Conservation (phyloP, 768 basidiomycete genomes). For the Russula brevipes region DNA sequence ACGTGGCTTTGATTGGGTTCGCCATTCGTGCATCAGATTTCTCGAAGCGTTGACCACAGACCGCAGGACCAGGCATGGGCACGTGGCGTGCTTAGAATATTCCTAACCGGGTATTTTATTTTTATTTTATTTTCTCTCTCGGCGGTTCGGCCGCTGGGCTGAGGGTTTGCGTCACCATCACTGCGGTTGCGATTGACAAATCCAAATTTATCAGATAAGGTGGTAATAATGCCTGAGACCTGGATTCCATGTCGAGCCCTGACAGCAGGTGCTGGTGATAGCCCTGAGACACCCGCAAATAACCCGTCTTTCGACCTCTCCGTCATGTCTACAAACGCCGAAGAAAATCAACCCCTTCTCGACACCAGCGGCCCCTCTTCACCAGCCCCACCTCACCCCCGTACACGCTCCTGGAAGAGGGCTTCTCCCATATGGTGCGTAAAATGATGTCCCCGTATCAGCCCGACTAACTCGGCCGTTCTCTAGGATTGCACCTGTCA, state of each 20-base stretch:
- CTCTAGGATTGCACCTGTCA: slow-evolving; percentile 24
- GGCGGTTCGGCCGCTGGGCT: too few species aligned
- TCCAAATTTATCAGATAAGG: too few species aligned
- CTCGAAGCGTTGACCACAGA: not conserved
- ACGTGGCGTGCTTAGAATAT: too few species aligned
- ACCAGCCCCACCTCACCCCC: not conserved
- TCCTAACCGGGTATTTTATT: too few species aligned
- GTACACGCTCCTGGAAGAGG: slow-evolving; percentile 7
- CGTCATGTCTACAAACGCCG: not conserved
- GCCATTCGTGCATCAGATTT: not conserved
- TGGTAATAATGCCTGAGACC: too few species aligned
- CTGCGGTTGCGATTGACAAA: too few species aligned
- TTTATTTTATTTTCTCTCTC: too few species aligned
- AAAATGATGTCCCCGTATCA: not conserved
- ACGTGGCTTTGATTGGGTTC: slow-evolving; percentile 21
- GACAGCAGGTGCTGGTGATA: too few species aligned
- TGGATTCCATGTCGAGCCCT: too few species aligned
- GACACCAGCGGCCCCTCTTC: not conserved
- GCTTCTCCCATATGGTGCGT: slow-evolving; percentile 17
- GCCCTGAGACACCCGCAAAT: too few species aligned
- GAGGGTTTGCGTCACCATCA: too few species aligned
- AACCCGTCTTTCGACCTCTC: not conserved
- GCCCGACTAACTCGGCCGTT: not conserved
- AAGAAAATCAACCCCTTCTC: slow-evolving; percentile 23
- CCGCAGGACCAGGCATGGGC: too few species aligned